These are phyloP conservation scores for Malus hybrid DNA, from an alignment of 331 rosid species.

Conservation along the genomic window DNA sequence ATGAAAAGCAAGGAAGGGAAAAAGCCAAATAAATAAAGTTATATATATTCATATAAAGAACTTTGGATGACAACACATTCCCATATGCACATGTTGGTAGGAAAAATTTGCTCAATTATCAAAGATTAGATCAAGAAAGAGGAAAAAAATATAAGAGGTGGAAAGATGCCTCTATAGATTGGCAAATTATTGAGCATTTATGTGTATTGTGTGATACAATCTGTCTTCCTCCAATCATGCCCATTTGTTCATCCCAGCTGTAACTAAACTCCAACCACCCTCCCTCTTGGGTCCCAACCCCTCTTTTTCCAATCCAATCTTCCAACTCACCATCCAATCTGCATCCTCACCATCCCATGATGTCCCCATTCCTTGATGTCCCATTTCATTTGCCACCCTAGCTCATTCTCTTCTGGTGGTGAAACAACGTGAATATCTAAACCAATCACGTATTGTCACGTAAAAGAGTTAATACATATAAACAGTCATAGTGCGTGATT, in stretches of 20 bases:
- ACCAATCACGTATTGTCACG: too few relatives aligned
- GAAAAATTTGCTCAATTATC: conserved; percentile 40
- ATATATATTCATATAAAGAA: conserved; percentile 2
- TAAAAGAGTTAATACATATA: too few relatives aligned
- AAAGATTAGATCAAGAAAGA: conserved; percentile 50
- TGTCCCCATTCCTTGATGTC: conserved; percentile 15
- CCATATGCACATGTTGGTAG: conserved; percentile 13
- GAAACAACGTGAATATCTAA: too few relatives aligned
- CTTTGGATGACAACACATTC: conserved; percentile 3
- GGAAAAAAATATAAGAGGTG: conserved; percentile 19
- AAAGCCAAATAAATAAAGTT: not conserved
- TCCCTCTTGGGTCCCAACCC: conserved; percentile 28
- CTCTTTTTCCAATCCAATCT: not conserved
- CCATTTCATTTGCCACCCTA: conserved; percentile 21
- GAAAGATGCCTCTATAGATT: conserved; percentile 31
- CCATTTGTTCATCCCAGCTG: conserved; percentile 57
- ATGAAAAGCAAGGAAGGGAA: not conserved
- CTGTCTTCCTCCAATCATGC: conserved; percentile 57
- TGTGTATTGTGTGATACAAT: conserved; percentile 22
- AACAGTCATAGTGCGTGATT: too few relatives aligned
- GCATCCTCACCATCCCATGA: conserved; percentile 27
- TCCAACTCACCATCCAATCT: conserved; percentile 25
- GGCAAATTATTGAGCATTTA: conserved; percentile 48
- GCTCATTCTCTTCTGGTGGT: conserved; percentile 20
- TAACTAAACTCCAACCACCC: conserved; percentile 29